Percentiles rank a stretch among this genome's conserved stretches.
phyloP scores from a whole-genome alignment of 371 early-diverging fungal genomes.

The Nematocida major region DNA sequence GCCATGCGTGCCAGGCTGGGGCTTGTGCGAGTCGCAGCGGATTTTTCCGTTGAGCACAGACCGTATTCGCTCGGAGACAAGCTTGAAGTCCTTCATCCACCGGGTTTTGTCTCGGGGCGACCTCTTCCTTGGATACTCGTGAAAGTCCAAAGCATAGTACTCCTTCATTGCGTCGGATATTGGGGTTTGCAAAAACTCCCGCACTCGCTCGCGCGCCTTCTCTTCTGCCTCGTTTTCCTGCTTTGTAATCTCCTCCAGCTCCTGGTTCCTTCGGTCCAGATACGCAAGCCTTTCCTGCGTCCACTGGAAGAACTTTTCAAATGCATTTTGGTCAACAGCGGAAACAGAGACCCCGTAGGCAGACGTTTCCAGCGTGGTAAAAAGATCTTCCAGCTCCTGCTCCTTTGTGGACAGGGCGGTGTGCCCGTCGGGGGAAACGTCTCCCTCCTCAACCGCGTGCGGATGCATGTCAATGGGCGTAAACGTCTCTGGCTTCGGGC shows the following conservation, averaged over 20 bases:
- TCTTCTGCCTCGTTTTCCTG: constrained; percentile 14
- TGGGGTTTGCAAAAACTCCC: neutral
- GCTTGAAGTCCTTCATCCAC: constrained; percentile 28
- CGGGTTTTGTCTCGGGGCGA: constrained; percentile 24
- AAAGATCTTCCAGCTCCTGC: constrained; percentile 37
- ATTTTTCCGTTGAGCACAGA: constrained; percentile 5
- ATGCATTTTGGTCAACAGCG: constrained; percentile 25
- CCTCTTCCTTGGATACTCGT: constrained; percentile 48
- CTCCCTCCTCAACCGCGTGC: neutral
- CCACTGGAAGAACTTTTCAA: constrained; percentile 47
- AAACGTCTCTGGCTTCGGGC: constrained; percentile 41
- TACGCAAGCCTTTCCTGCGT: neutral
- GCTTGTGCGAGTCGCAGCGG: constrained; percentile 6
- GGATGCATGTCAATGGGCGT: constrained; percentile 1
- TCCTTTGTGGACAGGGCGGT: neutral
- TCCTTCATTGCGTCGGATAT: neutral
- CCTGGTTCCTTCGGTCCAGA: neutral
- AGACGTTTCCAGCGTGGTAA: constrained; percentile 17
- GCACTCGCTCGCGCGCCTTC: neutral
- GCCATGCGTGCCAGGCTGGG: neutral
- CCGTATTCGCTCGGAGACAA: neutral
- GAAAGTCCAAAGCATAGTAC: constrained; percentile 46
- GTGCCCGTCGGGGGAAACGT: neutral
- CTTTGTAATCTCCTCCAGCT: neutral
- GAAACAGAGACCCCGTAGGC: constrained; percentile 36